Evolutionary conservation across 148 eudicot genomes (phyloP).

Genomic region (Rheum nobile): DNA sequence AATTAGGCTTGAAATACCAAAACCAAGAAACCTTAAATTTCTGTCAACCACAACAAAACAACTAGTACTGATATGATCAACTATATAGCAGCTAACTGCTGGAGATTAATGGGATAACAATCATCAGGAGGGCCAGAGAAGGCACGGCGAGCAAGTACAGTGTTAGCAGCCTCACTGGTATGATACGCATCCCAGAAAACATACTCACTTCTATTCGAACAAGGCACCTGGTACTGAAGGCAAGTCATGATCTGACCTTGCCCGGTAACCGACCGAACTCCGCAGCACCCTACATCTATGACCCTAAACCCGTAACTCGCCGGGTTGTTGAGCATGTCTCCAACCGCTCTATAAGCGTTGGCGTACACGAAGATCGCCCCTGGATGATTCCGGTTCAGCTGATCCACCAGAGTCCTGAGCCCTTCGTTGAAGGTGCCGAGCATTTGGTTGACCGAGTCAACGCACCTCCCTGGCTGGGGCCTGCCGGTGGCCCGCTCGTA

Average conservation of each 20-base stretch:
- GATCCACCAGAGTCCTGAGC: slow-evolving; percentile 32
- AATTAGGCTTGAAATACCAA: too few relatives aligned
- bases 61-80: not conserved
- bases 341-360: slow-evolving; percentile 49
- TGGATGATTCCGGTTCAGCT: slow-evolving; percentile 52
- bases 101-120: slow-evolving; percentile 66
- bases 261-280: slow-evolving; percentile 23
- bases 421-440: slow-evolving; percentile 72
- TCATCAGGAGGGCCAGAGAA: slow-evolving; percentile 53
- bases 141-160: slow-evolving; percentile 66
- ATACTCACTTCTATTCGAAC: slow-evolving; percentile 48
- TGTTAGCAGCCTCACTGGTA: slow-evolving; percentile 63
- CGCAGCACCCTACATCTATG: slow-evolving; percentile 66
- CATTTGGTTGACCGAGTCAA: slow-evolving; percentile 75
- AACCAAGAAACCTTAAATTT: not conserved
- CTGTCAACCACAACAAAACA: not conserved
- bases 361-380: slow-evolving; percentile 62
- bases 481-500: slow-evolving; percentile 59
- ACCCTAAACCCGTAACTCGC: slow-evolving; percentile 53
- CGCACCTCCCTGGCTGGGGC: slow-evolving; percentile 60
- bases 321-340: slow-evolving; percentile 72
- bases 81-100: slow-evolving; percentile 52
- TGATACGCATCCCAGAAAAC: slow-evolving; percentile 89
- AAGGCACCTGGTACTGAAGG: slow-evolving; percentile 39
- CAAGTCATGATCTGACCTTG: slow-evolving; percentile 62